Base-by-base conservation (phyloP, 2,329 filamentous ascomycete genomes). In the Cordyceps cicadae region DNA sequence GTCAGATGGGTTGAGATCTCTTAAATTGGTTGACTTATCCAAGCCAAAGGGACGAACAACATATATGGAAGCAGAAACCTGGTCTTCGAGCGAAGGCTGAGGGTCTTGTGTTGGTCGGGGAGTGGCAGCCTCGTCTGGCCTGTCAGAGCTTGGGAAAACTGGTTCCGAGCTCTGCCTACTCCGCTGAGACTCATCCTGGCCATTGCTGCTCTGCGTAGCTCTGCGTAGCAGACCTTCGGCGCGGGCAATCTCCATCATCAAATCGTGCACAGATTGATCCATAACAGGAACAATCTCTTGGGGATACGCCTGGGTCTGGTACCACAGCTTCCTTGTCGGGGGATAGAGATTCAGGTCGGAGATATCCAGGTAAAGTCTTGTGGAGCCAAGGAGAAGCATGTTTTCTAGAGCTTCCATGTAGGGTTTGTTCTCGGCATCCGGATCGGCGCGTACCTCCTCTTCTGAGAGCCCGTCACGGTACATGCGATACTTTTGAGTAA, bases 271-370 rank as follows among this genome's bases (percentile, higher is more conserved):
- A 6, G 87, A 87, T 73, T 96, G 90, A 81, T 99, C 95, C 88
- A 99, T 96, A 52, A 97, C 81, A 3, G 93, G 92, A 50, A 99
- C 89, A 58, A 99, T 92, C 80, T 99, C 94, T 70, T 94, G 92
- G 0, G 94, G 94, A 70, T 97, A 99, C 15, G 89, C 87, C 71
- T 96, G 90, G 62, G 95, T 80, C 74, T 99, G 95, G 72, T 97
- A 90, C 90, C 92, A 97, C 60, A 99, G 79, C 76, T 97, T 97
- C 67, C 88, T 81, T 0, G 94, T 97, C 1, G 91, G 87, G 3
- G 95, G 94, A 71, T 97, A 99, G 14, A 92, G 83, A 71, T 95
- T 96, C 62, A 99, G 80, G 67, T 99, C 95, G 61, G 85, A 86
- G 58, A 92, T 85, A 71, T 99, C 92, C 46, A 99, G 76, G 70